Evolutionary conservation across 257 asterid genomes (phyloP).

Genomic region (Lycium barbarum): DNA sequence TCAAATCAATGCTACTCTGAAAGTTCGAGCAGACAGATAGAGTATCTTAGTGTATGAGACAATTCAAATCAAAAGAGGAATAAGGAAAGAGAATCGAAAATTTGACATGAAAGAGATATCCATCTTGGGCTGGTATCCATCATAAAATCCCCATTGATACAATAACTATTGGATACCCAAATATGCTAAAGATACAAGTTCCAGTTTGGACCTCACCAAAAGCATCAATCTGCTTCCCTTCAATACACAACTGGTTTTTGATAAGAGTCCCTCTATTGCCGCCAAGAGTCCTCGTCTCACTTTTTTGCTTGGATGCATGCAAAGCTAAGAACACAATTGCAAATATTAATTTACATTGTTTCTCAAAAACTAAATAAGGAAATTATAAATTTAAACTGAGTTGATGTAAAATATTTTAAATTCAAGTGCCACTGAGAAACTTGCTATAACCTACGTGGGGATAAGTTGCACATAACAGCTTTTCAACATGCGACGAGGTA

Average conservation of each 20-base stretch:
- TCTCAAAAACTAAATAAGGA: background rate
- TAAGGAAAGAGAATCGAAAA: constrained; percentile 12
- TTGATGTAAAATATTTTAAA: constrained; percentile 7
- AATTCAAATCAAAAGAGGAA: background rate
- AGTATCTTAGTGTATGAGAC: background rate
- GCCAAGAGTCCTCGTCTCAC: constrained; percentile 75
- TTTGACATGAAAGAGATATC: constrained; percentile 13
- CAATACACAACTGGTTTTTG: constrained; percentile 69
- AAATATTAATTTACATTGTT: constrained; percentile 14
- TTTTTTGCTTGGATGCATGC: constrained; percentile 75
- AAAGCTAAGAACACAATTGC: constrained; percentile 60
- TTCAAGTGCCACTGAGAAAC: constrained; percentile 25
- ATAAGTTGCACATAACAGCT: constrained; percentile 79
- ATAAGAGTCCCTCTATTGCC: constrained; percentile 64
- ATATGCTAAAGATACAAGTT: constrained; percentile 29
- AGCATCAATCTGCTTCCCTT: constrained; percentile 84
- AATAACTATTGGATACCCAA: constrained; percentile 31
- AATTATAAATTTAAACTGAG: constrained; percentile 22
- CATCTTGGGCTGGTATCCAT: constrained; percentile 4
- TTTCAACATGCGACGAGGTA: constrained; percentile 74
- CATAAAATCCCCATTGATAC: constrained; percentile 21
- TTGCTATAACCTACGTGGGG: constrained; percentile 71
- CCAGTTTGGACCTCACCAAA: constrained; percentile 69
- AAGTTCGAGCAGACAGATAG: constrained; percentile 3
- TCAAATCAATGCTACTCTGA: constrained; percentile 21